phyloP scores from a whole-genome alignment of 2,329 filamentous ascomycete genomes.

The Cytospora schulzeri region DNA sequence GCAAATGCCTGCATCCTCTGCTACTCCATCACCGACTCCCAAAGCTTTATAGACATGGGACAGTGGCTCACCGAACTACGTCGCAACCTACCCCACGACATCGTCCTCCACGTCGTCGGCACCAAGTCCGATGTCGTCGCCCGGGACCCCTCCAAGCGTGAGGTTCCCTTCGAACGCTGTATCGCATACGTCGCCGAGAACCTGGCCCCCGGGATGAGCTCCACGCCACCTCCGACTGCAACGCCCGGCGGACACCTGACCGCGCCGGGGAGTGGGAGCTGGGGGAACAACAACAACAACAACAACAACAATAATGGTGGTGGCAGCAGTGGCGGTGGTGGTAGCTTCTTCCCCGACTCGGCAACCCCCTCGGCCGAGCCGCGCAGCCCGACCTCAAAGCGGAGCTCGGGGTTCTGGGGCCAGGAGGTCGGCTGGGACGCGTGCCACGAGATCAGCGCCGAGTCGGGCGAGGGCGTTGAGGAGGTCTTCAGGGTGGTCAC shows the following conservation, averaged over 20 bases:
- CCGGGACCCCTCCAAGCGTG: conserved; percentile 73
- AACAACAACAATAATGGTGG: conserved; percentile 3
- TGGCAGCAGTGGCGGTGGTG: conserved; percentile 45
- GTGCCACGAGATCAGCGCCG: conserved; percentile 94
- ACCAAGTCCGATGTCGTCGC: conserved; percentile 92
- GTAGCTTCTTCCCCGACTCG: conserved; percentile 28
- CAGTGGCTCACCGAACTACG: conserved; percentile 86
- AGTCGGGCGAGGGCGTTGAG: conserved; percentile 92
- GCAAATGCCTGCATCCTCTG: conserved; percentile 92
- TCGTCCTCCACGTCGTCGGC: conserved; percentile 91
- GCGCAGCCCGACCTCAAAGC: conserved; percentile 63
- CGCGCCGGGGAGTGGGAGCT: conserved; percentile 16
- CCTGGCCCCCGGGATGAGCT: conserved; percentile 70
- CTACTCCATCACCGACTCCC: conserved; percentile 87
- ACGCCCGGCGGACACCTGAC: conserved; percentile 34
- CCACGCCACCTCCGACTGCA: conserved; percentile 65
- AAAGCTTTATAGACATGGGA: conserved; percentile 89
- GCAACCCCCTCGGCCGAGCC: conserved; percentile 47
- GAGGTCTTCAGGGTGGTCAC: conserved; percentile 83
- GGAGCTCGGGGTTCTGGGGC: conserved; percentile 81
- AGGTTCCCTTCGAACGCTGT: conserved; percentile 92
- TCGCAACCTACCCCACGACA: conserved; percentile 73
- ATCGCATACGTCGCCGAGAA: conserved; percentile 96
- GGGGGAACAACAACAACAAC: not conserved
- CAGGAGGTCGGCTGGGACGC: conserved; percentile 95